Conservation (phyloP, 805 yeast genomes). For the Candida berthetii region DNA sequence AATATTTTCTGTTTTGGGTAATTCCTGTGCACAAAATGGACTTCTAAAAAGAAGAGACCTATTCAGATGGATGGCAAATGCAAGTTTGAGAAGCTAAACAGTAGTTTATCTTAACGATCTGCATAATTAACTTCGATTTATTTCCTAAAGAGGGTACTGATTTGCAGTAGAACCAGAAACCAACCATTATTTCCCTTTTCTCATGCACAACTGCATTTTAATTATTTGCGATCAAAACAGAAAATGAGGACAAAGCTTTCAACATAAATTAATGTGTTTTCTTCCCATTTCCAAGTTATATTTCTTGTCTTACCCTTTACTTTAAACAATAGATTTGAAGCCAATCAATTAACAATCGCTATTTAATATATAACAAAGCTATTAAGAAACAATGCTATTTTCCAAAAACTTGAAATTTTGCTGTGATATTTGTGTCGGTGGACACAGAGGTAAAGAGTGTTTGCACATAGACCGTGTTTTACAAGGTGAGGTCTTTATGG, state of each 20-base stretch:
- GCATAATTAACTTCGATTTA: too few species aligned
- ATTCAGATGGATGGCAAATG: too few species aligned
- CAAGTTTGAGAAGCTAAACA: too few species aligned
- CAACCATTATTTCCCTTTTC: too few species aligned
- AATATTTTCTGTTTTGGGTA: too few species aligned
- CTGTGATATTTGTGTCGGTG: slow-evolving; percentile 1
- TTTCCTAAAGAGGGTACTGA: too few species aligned
- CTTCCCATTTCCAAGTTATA: too few species aligned
- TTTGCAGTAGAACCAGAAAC: too few species aligned
- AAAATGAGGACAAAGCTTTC: background rate
- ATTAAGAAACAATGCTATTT: background rate
- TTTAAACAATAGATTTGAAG: background rate
- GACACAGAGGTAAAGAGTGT: slow-evolving; percentile 3
- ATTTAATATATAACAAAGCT: background rate
- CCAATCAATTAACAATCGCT: background rate
- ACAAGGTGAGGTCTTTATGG: background rate
- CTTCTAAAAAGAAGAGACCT: too few species aligned
- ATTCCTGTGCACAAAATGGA: too few species aligned
- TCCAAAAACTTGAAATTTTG: background rate
- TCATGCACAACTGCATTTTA: too few species aligned
- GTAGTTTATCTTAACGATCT: too few species aligned
- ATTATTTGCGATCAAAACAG: background rate
- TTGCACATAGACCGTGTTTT: background rate
- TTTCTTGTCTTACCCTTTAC: background rate
- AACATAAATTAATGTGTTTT: background rate